Base-by-base conservation (phyloP, 768 basidiomycete species). In the Trametes villosa region DNA sequence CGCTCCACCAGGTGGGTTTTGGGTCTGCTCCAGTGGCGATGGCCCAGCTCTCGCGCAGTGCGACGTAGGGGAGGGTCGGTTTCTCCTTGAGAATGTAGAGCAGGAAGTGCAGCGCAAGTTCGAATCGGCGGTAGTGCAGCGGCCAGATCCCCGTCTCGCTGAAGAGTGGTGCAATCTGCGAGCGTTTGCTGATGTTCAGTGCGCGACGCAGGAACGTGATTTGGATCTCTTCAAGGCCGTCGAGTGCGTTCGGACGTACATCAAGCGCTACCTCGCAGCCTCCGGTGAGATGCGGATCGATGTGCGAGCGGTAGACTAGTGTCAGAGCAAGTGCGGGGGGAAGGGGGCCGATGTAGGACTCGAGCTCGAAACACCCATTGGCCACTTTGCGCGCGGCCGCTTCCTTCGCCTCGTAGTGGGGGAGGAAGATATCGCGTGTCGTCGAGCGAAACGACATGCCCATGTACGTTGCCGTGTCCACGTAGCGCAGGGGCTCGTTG, bases 141-240 rank as follows among this genome's bases (percentile, higher is more conserved):
- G 72, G 73, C 26, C 51, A 44, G 4, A 71, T 40, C 5, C 69
- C 69, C 4, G 72, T 74, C 55, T 72, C 69, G 3, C 69, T 63
- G 57, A 65, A 68, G 13, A 74, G 65, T 2, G 62, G 42, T 2
- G 63, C 65, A 15, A 66, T 31, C 3, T 44, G 51, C 7, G 68
- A 65, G 6, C 55, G 54, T 6, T 12, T 2, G 22, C 63, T 58
- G 18, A 72, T 30, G 31, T 67, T 65, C 11, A 74, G 68, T 6
- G 68, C 33, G 3, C 67, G 65, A 8, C 70, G 65, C 4, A 71
- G 40, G 49, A 67, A 71, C n/a, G 31, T 40, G 17, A 42, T 26
- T 41, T 72, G 73, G 5, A 71, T 57, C 18, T 55, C 51, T 38
- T 62, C 42, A 1, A 70, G 63, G 0, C 18, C 27, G 4, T 7